Evolutionary conservation across 768 basidiomycete species (phyloP).

Genomic region (Tricholoma sp.): DNA sequence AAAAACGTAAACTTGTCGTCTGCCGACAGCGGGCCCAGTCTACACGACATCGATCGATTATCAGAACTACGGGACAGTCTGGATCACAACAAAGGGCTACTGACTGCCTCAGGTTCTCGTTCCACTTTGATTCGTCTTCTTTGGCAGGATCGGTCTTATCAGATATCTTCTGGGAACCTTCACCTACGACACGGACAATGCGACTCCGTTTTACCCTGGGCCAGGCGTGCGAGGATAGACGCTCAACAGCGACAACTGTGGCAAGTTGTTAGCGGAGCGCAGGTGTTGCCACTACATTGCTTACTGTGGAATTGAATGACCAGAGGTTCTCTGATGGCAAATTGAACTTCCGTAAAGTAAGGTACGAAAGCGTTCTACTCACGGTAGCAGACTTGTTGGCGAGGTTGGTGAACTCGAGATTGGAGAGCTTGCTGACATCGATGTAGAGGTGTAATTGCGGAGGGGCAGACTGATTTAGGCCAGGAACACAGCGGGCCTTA

Average conservation of each 20-base stretch:
- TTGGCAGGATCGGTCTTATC: background rate
- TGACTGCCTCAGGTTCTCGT: background rate
- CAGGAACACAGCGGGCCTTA: background rate
- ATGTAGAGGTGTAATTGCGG: background rate
- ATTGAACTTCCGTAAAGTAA: background rate
- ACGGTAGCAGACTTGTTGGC: background rate
- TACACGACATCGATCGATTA: background rate
- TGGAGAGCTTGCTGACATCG: background rate
- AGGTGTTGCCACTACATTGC: background rate
- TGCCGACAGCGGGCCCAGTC: background rate
- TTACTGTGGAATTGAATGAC: constrained; percentile 1
- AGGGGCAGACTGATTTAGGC: background rate
- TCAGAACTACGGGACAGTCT: background rate
- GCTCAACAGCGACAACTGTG: background rate
- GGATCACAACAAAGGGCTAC: background rate
- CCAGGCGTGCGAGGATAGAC: background rate
- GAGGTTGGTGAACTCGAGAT: background rate
- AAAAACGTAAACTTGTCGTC: background rate
- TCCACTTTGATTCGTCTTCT: background rate
- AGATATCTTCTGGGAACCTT: background rate
- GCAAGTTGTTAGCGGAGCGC: background rate
- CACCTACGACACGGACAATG: background rate
- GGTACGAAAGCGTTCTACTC: background rate
- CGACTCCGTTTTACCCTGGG: background rate
- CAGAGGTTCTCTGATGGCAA: background rate